Evolutionary conservation across 208 protist genomes (phyloP).

Genomic region (Zelonia costaricensis): DNA sequence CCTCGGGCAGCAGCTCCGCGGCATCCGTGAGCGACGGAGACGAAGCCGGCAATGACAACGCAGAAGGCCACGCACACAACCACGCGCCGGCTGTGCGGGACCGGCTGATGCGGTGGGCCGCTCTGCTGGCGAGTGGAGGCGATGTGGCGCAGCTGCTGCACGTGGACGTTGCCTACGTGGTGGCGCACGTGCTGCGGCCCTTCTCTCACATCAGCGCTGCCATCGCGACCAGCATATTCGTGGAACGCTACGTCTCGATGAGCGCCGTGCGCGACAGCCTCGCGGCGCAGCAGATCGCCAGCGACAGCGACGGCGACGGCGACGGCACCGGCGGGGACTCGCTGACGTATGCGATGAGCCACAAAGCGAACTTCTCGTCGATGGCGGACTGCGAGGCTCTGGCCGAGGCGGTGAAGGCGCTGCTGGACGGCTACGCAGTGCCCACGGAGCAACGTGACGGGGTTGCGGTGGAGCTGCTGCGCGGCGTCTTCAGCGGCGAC

Average conservation of each 20-base stretch:
- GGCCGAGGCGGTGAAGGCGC: constrained; percentile 27
- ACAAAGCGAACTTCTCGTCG: constrained; percentile 59
- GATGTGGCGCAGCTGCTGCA: constrained; percentile 38
- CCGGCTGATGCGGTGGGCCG: constrained; percentile 34
- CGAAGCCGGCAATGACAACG: constrained; percentile 4
- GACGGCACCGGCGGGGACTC: constrained; percentile 16
- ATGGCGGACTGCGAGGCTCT: constrained; percentile 40
- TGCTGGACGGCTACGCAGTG: constrained; percentile 55
- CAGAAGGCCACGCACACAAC: constrained; percentile 23
- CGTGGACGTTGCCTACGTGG: constrained; percentile 28
- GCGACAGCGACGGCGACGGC: constrained; percentile 7
- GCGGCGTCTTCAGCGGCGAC: constrained; percentile 23
- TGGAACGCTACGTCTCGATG: constrained; percentile 79
- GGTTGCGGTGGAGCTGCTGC: constrained; percentile 31
- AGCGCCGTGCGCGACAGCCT: constrained; percentile 71
- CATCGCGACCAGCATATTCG: constrained; percentile 61
- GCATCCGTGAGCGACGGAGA: neutral
- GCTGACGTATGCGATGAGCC: constrained; percentile 43
- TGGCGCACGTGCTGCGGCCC: constrained; percentile 14
- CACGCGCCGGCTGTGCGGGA: constrained; percentile 27
- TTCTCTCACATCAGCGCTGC: constrained; percentile 48
- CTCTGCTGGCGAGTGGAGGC: constrained; percentile 32
- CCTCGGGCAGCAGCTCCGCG: neutral
- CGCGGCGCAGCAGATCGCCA: neutral
- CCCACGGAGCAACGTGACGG: constrained; percentile 42